These are phyloP conservation scores for Sordariomycetes sp. DNA, from an alignment of 2,329 filamentous ascomycete species.

Conservation along the genomic window DNA sequence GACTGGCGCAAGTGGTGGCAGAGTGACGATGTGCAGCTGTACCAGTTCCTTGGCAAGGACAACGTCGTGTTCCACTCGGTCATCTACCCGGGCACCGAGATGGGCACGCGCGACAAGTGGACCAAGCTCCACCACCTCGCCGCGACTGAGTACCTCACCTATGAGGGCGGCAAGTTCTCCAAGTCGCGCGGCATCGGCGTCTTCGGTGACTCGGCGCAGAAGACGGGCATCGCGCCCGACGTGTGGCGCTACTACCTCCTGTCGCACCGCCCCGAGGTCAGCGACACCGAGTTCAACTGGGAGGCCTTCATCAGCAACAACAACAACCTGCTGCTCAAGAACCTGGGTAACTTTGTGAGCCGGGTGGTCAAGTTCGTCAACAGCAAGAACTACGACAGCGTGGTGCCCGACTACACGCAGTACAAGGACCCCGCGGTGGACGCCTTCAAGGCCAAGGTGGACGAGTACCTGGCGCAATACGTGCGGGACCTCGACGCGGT, in stretches of 20 bases:
- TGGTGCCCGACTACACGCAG: slow-evolving; percentile 48
- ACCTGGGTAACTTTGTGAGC: slow-evolving; percentile 64
- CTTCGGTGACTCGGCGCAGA: slow-evolving; percentile 78
- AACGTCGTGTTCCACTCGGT: slow-evolving; percentile 52
- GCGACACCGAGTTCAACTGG: slow-evolving; percentile 88
- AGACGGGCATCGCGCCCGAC: slow-evolving; percentile 71
- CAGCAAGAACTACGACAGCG: slow-evolving; percentile 53
- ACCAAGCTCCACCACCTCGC: slow-evolving; percentile 81
- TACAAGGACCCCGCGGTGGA: slow-evolving; percentile 43
- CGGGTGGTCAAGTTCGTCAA: slow-evolving; percentile 64
- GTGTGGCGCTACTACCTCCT: slow-evolving; percentile 94
- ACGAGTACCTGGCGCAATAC: slow-evolving; percentile 53
- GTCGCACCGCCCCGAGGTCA: slow-evolving; percentile 70
- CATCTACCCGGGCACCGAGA: slow-evolving; percentile 78
- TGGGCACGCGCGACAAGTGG: slow-evolving; percentile 78
- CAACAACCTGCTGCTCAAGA: slow-evolving; percentile 77
- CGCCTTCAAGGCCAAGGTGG: slow-evolving; percentile 47
- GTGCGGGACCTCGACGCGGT: slow-evolving; percentile 56
- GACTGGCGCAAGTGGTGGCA: slow-evolving; percentile 95
- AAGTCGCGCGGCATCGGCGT: slow-evolving; percentile 85
- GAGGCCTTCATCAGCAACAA: slow-evolving; percentile 68
- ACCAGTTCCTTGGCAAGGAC: slow-evolving; percentile 87
- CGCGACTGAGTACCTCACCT: slow-evolving; percentile 78
- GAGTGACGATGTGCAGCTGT: slow-evolving; percentile 75
- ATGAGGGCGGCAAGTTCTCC: slow-evolving; percentile 82